Base-by-base conservation (phyloP, 257 asterid species). In the Anisodus acutangulus region DNA sequence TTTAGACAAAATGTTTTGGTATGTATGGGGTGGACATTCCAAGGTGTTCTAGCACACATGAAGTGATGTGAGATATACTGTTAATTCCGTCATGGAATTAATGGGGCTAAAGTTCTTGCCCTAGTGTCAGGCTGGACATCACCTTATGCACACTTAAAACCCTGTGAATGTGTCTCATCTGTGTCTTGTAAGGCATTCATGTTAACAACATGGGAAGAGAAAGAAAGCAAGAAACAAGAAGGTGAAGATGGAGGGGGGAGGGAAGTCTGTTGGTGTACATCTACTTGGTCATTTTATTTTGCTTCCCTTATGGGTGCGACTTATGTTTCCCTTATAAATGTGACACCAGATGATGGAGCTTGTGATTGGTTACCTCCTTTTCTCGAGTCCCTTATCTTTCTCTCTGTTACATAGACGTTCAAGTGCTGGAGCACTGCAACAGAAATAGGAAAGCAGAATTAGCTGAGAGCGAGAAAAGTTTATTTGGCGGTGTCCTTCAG, bases 201-300 rank as follows among this genome's bases (percentile, higher is more conserved):
- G 13, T 39, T 16, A 69, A n/a, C 78, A 67, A 74, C 3, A 67
- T 43, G 64, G 62, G 74, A 83, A 55, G 63, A 9, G 58, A 69
- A 82, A 72, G 83, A 86, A 72, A 84, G 67, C 63, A 76, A 62
- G 66, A 41, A 79, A 59, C 22, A 72, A 71, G 39, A 15, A 49
- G 69, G 54, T 70, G 88, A 86, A 88, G 92, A 87, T 78, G 69
- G 2, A 62, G 35, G 78, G 82, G 89, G 88, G 90, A 90, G 91
- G 85, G 87, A 85, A 89, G 87, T 90, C 85, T 83, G 90, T 68
- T 11, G 19, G 47, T 67, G 0, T 3, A 3, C 10, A 13, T 13
- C 74, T 35, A 67, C 11, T 13, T 67, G 74, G 9, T 67, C 22
- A 6, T 68, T 41, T 13, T 68, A 67, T 37, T 41, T 37, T 68